These are phyloP conservation scores for Arthroderma uncinatum DNA, from an alignment of 2,329 filamentous ascomycete species.

Conservation along the genomic window DNA sequence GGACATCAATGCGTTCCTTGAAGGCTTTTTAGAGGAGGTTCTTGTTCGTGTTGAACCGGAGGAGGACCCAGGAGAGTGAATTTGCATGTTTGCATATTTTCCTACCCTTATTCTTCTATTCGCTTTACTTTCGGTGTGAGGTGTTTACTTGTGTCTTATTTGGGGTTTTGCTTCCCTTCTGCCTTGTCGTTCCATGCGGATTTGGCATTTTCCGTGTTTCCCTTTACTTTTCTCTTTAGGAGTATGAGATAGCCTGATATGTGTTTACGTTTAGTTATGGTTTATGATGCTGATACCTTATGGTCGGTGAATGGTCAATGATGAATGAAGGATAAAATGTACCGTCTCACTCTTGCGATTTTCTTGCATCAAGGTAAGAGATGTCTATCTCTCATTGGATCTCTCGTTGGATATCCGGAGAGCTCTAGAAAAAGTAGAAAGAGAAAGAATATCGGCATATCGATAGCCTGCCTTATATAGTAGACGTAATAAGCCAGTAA, in stretches of 20 bases:
- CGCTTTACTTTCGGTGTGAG: background rate
- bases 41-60: conserved; percentile 81
- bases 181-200: background rate
- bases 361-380: background rate
- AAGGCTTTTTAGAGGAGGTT: conserved; percentile 88
- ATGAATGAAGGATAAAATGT: background rate
- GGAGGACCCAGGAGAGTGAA: conserved; percentile 44
- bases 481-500: no score
- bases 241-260: background rate
- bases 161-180: background rate
- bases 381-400: no score
- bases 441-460: background rate
- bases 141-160: background rate
- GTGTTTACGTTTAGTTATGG: conserved; percentile 1
- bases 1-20: conserved; percentile 76
- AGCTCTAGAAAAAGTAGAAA: background rate
- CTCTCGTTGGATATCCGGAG: background rate
- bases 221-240: background rate
- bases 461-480: no score
- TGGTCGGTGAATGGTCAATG: background rate
- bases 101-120: background rate
- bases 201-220: background rate
- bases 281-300: background rate
- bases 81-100: background rate
- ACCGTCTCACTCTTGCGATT: background rate